Conservation (phyloP, 1,284 basidiomycete genomes). For the Leucoagaricus sp. region DNA sequence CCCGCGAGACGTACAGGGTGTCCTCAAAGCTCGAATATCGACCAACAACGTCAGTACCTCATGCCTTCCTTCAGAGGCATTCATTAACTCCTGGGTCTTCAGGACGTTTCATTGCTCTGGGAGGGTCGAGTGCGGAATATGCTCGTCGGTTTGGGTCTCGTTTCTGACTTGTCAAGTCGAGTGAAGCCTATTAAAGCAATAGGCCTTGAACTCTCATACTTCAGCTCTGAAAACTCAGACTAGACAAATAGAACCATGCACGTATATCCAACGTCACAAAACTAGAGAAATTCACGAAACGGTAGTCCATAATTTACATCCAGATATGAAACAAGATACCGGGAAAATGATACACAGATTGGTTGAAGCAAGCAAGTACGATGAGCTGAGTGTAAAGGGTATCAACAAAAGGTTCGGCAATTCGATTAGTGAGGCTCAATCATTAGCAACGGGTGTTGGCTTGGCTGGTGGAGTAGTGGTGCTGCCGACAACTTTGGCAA, state of each 20-base stretch:
- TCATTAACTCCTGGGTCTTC: slow-evolving; percentile 15
- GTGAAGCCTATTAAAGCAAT: slow-evolving; percentile 85
- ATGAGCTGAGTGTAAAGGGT: slow-evolving; percentile 6
- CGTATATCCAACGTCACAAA: background rate
- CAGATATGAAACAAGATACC: slow-evolving; percentile 10
- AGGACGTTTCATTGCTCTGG: slow-evolving; percentile 93
- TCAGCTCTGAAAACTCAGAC: slow-evolving; percentile 77
- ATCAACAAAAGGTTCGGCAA: slow-evolving; percentile 2
- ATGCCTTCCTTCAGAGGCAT: background rate
- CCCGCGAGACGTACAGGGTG: slow-evolving; percentile 65
- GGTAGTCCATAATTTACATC: slow-evolving; percentile 14
- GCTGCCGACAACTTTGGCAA: slow-evolving; percentile 58
- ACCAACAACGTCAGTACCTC: slow-evolving; percentile 74
- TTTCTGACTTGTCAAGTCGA: slow-evolving; percentile 84
- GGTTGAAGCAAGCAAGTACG: background rate
- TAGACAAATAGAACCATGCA: slow-evolving; percentile 27
- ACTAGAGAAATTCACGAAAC: background rate
- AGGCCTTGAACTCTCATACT: slow-evolving; percentile 91
- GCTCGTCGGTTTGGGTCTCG: slow-evolving; percentile 86
- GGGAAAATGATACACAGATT: background rate
- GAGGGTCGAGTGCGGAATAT: slow-evolving; percentile 91
- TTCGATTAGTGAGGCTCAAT: background rate
- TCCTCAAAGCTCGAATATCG: slow-evolving; percentile 87
- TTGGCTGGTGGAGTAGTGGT: slow-evolving; percentile 19
- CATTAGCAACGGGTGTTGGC: slow-evolving; percentile 12